Evolutionary conservation across 2,329 filamentous ascomycete genomes (phyloP).

Genomic region (Emmonsiellopsis sp.): DNA sequence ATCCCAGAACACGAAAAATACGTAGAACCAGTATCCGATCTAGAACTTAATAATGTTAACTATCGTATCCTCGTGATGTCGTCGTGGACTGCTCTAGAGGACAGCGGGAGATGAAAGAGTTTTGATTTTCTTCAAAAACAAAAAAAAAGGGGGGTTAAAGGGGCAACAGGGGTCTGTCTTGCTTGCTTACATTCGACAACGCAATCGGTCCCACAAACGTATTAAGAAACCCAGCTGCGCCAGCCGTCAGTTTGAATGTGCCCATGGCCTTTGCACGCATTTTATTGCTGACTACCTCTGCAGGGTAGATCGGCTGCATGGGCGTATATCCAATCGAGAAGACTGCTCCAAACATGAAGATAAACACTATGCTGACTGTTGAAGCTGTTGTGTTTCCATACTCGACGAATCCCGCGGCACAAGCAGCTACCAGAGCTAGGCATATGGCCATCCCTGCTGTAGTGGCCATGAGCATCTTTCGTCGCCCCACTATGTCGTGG

Average conservation of each 20-base stretch:
- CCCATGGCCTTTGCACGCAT: conserved; percentile 48
- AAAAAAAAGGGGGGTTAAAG: too few relatives aligned
- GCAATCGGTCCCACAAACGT: conserved; percentile 1
- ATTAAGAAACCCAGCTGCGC: background rate
- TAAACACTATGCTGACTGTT: conserved; percentile 6
- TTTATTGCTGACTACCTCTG: conserved; percentile 44
- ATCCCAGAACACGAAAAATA: conserved; percentile 22
- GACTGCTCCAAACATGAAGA: conserved; percentile 5
- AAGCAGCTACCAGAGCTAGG: conserved; percentile 19
- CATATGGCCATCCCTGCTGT: conserved; percentile 25
- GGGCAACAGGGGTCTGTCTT: conserved; percentile 5
- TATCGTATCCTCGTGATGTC: too few relatives aligned
- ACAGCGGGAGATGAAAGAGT: background rate
- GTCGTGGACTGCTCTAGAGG: background rate
- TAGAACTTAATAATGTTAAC: conserved; percentile 4
- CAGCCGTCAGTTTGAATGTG: conserved; percentile 20
- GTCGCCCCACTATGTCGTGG: conserved; percentile 23
- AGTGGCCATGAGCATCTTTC: conserved; percentile 25
- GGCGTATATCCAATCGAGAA: conserved; percentile 20
- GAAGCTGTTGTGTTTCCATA: conserved; percentile 11
- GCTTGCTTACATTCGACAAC: background rate
- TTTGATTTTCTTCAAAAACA: too few relatives aligned
- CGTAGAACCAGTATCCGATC: conserved; percentile 20
- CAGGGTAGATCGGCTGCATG: conserved; percentile 30
- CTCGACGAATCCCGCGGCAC: conserved; percentile 12